Percentiles rank a stretch among this genome's conserved stretches.
phyloP scores from a whole-genome alignment of 1,139 yeast species.

The Zygoascus hellenicus region DNA sequence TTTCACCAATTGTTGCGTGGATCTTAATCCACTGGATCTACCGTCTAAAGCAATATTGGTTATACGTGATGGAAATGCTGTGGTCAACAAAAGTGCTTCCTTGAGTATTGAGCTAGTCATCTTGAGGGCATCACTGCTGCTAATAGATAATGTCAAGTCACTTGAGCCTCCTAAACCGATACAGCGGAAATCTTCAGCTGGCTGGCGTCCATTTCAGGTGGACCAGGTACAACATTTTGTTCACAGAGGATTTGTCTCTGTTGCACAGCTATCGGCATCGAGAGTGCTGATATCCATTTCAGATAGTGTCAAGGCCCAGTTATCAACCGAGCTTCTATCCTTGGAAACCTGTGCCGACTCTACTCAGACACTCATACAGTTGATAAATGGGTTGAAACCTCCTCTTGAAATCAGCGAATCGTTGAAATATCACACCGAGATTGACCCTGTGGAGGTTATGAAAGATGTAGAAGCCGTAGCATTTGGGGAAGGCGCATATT shows the following conservation, averaged over 20 bases:
- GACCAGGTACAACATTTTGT: conserved; percentile 18
- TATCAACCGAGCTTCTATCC: conserved; percentile 19
- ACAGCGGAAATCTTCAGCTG: neutral
- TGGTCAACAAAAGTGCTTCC: conserved; percentile 38
- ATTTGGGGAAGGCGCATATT: conserved; percentile 20
- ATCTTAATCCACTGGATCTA: conserved; percentile 37
- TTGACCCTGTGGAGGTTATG: conserved; percentile 43
- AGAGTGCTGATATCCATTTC: conserved; percentile 4
- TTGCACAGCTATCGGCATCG: conserved; percentile 19
- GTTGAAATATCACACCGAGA: conserved; percentile 34
- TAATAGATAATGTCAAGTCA: conserved; percentile 27
- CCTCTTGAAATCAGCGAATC: conserved; percentile 53
- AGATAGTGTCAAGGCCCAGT: conserved; percentile 6
- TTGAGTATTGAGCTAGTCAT: conserved; percentile 18
- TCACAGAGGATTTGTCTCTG: conserved; percentile 22
- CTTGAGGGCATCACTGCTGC: conserved; percentile 25
- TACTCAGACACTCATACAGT: conserved; percentile 59
- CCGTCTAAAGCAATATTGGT: conserved; percentile 47
- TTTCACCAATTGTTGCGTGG: conserved; percentile 26
- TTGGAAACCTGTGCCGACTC: conserved; percentile 76
- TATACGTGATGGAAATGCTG: conserved; percentile 49
- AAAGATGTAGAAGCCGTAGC: conserved; percentile 43
- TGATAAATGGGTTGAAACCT: conserved; percentile 64
- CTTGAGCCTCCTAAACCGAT: neutral
- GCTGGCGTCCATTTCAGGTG: neutral